phyloP scores from a whole-genome alignment of 2,329 filamentous ascomycete genomes.

The Penicillium hordei region DNA sequence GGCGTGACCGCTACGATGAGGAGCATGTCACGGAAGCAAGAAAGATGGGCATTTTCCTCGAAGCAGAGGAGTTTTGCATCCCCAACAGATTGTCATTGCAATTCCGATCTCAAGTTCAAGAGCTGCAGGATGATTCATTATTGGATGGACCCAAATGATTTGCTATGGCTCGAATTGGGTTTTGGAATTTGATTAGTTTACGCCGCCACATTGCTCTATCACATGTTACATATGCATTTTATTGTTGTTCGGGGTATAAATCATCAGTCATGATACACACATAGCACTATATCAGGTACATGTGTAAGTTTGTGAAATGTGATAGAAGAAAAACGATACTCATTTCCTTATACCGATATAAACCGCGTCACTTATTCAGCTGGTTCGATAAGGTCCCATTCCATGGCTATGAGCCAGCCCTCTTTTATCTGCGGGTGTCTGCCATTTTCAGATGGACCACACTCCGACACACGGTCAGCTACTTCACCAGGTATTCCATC shows the following conservation, averaged over 20 bases:
- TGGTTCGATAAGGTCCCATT: constrained; percentile 39
- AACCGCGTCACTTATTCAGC: background rate
- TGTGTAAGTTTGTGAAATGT: background rate
- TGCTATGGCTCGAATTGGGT: background rate
- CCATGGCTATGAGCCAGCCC: constrained; percentile 40
- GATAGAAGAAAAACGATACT: background rate
- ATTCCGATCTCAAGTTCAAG: background rate
- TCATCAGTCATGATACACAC: too few species aligned
- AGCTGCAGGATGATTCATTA: background rate
- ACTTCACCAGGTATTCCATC: too few species aligned
- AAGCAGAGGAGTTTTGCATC: background rate
- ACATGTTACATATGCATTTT: too few species aligned
- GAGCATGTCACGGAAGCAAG: background rate
- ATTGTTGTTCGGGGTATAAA: too few species aligned
- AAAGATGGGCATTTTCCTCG: background rate
- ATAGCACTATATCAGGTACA: background rate
- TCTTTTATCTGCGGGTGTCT: constrained; percentile 2
- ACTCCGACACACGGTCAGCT: background rate
- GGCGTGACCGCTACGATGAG: constrained; percentile 8
- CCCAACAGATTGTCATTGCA: background rate
- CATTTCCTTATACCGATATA: background rate
- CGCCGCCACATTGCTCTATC: too few species aligned
- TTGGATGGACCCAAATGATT: background rate
- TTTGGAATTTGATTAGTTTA: background rate
- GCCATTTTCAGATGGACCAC: background rate